Conservation (phyloP, 2,329 filamentous ascomycete species). For the Colletotrichum falcatum region DNA sequence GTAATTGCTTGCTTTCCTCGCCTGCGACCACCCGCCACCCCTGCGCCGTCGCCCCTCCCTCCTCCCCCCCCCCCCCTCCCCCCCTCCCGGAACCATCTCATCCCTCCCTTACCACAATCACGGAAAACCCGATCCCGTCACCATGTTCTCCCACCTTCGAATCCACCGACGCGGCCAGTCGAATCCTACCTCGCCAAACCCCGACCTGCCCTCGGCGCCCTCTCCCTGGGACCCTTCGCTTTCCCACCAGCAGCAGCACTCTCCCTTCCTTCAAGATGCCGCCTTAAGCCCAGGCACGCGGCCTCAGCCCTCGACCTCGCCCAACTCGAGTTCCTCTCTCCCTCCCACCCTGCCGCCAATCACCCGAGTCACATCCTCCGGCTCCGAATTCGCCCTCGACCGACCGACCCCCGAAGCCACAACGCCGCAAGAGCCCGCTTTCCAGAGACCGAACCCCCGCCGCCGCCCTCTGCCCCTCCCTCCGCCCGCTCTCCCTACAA, state of each 20-base stretch:
- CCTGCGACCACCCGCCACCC: slow-evolving; percentile 36
- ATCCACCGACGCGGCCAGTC: slow-evolving; percentile 70
- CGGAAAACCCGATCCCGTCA: background rate
- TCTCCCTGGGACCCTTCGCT: slow-evolving; percentile 49
- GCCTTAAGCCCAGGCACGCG: slow-evolving; percentile 51
- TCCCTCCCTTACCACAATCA: background rate
- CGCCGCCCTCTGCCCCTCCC: slow-evolving; percentile 44
- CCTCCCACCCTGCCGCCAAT: slow-evolving; percentile 66
- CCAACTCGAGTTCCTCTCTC: slow-evolving; percentile 51
- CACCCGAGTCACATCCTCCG: slow-evolving; percentile 59
- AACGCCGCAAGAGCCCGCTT: slow-evolving; percentile 28
- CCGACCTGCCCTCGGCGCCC: slow-evolving; percentile 60
- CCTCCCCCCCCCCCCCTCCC: no score
- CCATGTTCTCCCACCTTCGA: slow-evolving; percentile 66
- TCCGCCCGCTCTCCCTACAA: slow-evolving; percentile 51
- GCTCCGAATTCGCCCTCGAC: slow-evolving; percentile 44
- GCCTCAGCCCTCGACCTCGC: slow-evolving; percentile 48
- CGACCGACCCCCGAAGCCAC: slow-evolving; percentile 38
- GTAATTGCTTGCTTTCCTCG: slow-evolving; percentile 23
- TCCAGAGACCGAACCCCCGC: slow-evolving; percentile 44
- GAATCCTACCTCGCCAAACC: slow-evolving; percentile 65
- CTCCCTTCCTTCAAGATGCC: slow-evolving; percentile 56
- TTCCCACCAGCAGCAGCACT: slow-evolving; percentile 49
- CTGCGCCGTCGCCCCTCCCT: slow-evolving; percentile 16
- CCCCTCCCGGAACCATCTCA: slow-evolving; percentile 21